Evolutionary conservation across 768 basidiomycete genomes (phyloP).

Genomic region (Fomitopsis pulvina): DNA sequence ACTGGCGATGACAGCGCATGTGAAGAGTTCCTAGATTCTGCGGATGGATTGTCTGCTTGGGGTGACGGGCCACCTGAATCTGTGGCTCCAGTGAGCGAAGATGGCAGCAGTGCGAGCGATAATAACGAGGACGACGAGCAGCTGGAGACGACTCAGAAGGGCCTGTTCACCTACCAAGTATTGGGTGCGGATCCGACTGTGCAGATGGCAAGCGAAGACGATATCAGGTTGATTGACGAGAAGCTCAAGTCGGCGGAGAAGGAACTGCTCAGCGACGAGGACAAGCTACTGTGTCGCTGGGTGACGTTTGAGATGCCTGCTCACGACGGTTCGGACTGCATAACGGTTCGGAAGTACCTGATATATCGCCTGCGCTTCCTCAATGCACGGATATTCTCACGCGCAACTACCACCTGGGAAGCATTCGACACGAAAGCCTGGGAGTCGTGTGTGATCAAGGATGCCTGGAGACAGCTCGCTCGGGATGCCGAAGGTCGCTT

Average conservation of each 20-base stretch:
- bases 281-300: not conserved
- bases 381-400: not conserved
- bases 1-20: too few relatives aligned
- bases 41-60: too few relatives aligned
- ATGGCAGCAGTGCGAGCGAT: too few relatives aligned
- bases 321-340: not conserved
- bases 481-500: too few relatives aligned
- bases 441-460: not conserved
- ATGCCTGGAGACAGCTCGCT: not conserved
- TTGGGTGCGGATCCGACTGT: not conserved
- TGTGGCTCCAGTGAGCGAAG: too few relatives aligned
- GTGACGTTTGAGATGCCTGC: not conserved
- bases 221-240: not conserved
- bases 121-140: too few relatives aligned
- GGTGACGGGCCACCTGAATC: too few relatives aligned
- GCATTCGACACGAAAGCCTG: not conserved
- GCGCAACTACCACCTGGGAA: not conserved
- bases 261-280: not conserved
- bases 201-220: not conserved
- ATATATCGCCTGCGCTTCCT: not conserved
- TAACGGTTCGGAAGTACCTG: not conserved
- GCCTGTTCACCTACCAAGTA: not conserved
- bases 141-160: too few relatives aligned
- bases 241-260: not conserved
- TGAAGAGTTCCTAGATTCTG: too few relatives aligned